Base-by-base conservation (phyloP, 129 eudicot species). In the Heracleum sosnowskyi region DNA sequence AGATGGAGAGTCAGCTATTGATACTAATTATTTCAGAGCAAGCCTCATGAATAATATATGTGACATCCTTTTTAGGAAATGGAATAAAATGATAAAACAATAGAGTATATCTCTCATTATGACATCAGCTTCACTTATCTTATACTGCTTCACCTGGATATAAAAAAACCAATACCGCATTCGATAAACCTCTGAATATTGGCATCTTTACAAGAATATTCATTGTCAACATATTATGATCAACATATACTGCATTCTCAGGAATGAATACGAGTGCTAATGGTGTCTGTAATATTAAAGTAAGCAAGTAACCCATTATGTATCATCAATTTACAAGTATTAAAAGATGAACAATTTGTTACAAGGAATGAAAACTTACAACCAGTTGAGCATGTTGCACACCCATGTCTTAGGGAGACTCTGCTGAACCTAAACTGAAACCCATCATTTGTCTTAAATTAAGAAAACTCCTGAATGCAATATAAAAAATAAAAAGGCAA, bases 341-440 rank as follows among this genome's bases (percentile, higher is more conserved):
- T 35, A n/a, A 11, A 40, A 42, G 1, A 36, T 37, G 28, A 60
- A 60, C 44, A 41, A 17, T 41, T n/a, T 40, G 31, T 24, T 72
- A 18, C 34, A 72, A 35, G 24, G 44, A 11, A 66, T 12, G 11
- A 31, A 66, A 72, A 90, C 97, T 96, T 89, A 96, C 99, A 96
- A 90, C 99, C 99, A 96, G 82, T 87, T 68, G 37, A 88, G 96
- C 99, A 92, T 89, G 85, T 87, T 89, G 76, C 99, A 96, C 29
- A 84, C 34, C 99, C 99, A 96, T 77, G 86, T 92, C 44, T 92
- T 90, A 26, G 99, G 97, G 85, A 96, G 96, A 64, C 86, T 79
- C 34, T 83, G 73, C 64, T 57, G 64, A 57, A 24, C n/a, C 33
- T 60, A 60, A 24, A 60, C 12, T 1, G 5, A n/a, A 60, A 60